Evolutionary conservation across 176 grass and related monocot genomes (phyloP), one percentile per base, ranked within the genome.

Genomic region (Urochloa ruziziensis): DNA sequence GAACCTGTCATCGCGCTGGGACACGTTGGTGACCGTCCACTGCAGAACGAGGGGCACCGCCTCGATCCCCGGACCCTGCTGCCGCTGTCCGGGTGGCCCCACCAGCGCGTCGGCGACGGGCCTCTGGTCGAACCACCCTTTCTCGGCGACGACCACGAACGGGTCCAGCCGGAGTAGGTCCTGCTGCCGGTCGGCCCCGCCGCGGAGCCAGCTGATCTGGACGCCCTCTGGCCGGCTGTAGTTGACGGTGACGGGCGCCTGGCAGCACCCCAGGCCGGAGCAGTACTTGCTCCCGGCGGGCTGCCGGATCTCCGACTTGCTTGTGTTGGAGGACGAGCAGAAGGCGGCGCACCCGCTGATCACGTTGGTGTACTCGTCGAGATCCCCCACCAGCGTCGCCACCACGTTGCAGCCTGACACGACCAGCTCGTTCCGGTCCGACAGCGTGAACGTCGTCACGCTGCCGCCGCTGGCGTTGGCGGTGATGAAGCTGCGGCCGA

Each of bases 221-320:
- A 52, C 49, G 49, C 17, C 49, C 17, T 52, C 17, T 0, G 49
- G 49, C 49, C 49, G 15, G 49, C 49, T 52, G 35, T 65, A 18
- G 62, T 23, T 52, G 13, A 19, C 12, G 34, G 17, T 67, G 9
- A 67, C 2, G 6, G 63, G 63, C 56, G 76, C 76, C 63, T 94
- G 84, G 84, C 92, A 94, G 83, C 92, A 94, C 4, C 87, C 87
- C 40, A 80, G 68, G 28, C 92, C 87, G 27, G 84, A 68, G 89
- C 92, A 94, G 1, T 36, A 36, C 63, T 67, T 67, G 8, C n/a
- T n/a, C n/a, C 33, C 34, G 63, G 6, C 19, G 6, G 16, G 8
- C 6, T 21, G 33, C 15, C 17, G 15, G 49, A 52, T 23, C 4
- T 36, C 63, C 17, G 0, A 1, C 7, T 16, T 19, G 32, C 7